Base-by-base conservation (phyloP, 2,329 filamentous ascomycete species). In the Aulographum hederae region DNA sequence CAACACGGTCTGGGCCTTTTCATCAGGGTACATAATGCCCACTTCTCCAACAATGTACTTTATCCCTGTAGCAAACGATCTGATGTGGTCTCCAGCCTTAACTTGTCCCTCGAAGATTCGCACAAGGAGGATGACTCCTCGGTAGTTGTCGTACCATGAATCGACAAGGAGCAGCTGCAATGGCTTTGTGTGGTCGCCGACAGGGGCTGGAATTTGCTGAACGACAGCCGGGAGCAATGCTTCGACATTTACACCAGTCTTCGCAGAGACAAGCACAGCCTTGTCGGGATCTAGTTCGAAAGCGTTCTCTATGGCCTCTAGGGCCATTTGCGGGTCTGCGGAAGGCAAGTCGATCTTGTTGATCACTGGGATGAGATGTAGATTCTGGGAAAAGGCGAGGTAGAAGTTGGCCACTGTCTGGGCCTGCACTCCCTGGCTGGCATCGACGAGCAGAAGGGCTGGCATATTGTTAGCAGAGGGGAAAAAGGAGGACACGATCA, bases 361-460 rank as follows among this genome's bases (percentile, higher is more conserved):
- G 46, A 98, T 69, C 16, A 98, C 81, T 0, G 89, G 89, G 3
- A 98, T 72, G 38, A 98, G 67, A 15, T 73, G 67, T 32, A 98
- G 59, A 12, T 82, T 81, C 52, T 95, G 82, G 2, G 86, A 75
- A 54, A 98, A 98, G 5, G 89, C 89, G 16, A 95, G 71, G 51
- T 95, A 94, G 57, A 98, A 98, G 54, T 98, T 98, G 38, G 89
- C 89, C 6, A 98, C 89, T 0, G 89, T 98, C 61, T 98, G 89
- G 4, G 89, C 89, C 58, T 98, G 89, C 2, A 98, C 75, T 28
- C 89, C 89, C 56, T 98, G 89, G 43, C 80, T 92, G 5, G 86
- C 89, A 62, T 98, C 89, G 3, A 98, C 86, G 2, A 98, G 69
- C 32, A 98, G 64, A 37, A 98, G 53, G 1, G 89, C 86, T 46